Conservation (phyloP, 352 stramenopile genomes). For the Pythium angustatum region DNA sequence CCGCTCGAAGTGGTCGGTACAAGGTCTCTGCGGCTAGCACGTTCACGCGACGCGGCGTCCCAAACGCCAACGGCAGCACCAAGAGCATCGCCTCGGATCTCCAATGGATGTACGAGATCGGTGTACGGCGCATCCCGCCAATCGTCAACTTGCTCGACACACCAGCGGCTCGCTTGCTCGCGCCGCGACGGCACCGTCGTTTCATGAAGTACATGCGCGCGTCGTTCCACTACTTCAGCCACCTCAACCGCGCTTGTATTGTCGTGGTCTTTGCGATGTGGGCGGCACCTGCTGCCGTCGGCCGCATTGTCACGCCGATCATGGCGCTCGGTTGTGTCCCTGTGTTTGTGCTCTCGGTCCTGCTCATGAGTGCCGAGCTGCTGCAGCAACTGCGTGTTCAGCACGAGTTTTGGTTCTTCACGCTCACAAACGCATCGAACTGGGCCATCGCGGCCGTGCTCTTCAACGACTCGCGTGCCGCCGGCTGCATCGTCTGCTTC, state of each 20-base stretch:
- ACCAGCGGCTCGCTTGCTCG: conserved; percentile 14
- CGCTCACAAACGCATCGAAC: conserved; percentile 22
- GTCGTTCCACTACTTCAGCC: conserved; percentile 22
- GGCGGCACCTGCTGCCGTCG: conserved; percentile 3
- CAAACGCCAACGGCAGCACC: neutral
- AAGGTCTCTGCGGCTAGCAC: neutral
- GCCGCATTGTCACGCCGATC: conserved; percentile 12
- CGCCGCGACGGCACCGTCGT: conserved; percentile 6
- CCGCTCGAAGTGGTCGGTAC: neutral
- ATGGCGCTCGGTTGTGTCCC: conserved; percentile 9
- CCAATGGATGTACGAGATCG: conserved; percentile 22
- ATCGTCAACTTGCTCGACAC: conserved; percentile 22
- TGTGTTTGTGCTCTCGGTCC: conserved; percentile 6
- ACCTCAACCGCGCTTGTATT: conserved; percentile 26
- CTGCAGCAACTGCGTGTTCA: conserved; percentile 18
- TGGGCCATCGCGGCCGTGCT: conserved; percentile 21
- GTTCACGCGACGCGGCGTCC: neutral
- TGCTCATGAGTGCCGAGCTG: conserved; percentile 23
- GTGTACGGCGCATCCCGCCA: conserved; percentile 9
- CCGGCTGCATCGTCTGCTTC: conserved; percentile 24
- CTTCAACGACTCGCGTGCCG: conserved; percentile 17
- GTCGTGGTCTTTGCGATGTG: conserved; percentile 25
- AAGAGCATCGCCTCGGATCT: neutral
- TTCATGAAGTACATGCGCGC: conserved; percentile 23
- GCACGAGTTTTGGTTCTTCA: conserved; percentile 36